Evolutionary conservation across 2,329 filamentous ascomycete genomes (phyloP).

Genomic region (Alternaria longipes): DNA sequence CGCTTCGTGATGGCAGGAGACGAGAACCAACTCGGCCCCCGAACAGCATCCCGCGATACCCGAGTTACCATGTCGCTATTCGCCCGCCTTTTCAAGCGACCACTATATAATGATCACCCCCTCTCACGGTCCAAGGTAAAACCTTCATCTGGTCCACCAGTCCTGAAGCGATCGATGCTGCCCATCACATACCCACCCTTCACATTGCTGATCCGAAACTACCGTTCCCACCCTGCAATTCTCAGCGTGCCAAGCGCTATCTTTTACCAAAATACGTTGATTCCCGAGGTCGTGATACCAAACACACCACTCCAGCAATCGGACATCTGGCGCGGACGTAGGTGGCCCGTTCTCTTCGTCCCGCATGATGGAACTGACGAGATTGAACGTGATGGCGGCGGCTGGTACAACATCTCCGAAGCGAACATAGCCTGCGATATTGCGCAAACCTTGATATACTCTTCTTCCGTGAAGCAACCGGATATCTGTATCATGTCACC

Average conservation of each 20-base stretch:
- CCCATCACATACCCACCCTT: slow-evolving; percentile 57
- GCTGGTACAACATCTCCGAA: slow-evolving; percentile 50
- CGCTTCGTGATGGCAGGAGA: slow-evolving; percentile 59
- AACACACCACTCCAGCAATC: slow-evolving; percentile 38
- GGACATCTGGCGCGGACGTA: slow-evolving; percentile 50
- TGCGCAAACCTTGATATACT: slow-evolving; percentile 38
- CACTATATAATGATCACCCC: slow-evolving; percentile 53
- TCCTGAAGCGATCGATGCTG: slow-evolving; percentile 45
- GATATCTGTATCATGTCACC: slow-evolving; percentile 58
- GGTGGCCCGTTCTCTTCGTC: slow-evolving; percentile 56
- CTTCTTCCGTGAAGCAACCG: slow-evolving; percentile 36
- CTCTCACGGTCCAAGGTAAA: slow-evolving; percentile 48
- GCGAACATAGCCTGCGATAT: slow-evolving; percentile 42
- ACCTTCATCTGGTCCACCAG: slow-evolving; percentile 35
- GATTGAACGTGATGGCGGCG: slow-evolving; percentile 53
- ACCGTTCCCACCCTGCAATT: slow-evolving; percentile 58
- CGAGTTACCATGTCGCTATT: slow-evolving; percentile 53
- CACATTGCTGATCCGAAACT: slow-evolving; percentile 57
- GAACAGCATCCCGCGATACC: slow-evolving; percentile 47
- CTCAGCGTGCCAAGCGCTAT: slow-evolving; percentile 53
- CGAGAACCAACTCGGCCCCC: slow-evolving; percentile 56
- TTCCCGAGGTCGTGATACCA: slow-evolving; percentile 48
- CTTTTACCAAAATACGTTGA: slow-evolving; percentile 58
- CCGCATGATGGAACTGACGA: slow-evolving; percentile 52
- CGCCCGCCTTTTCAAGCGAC: slow-evolving; percentile 52